phyloP scores from a whole-genome alignment of 2,329 filamentous ascomycete species.

The Berkeleyomyces rouxiae region DNA sequence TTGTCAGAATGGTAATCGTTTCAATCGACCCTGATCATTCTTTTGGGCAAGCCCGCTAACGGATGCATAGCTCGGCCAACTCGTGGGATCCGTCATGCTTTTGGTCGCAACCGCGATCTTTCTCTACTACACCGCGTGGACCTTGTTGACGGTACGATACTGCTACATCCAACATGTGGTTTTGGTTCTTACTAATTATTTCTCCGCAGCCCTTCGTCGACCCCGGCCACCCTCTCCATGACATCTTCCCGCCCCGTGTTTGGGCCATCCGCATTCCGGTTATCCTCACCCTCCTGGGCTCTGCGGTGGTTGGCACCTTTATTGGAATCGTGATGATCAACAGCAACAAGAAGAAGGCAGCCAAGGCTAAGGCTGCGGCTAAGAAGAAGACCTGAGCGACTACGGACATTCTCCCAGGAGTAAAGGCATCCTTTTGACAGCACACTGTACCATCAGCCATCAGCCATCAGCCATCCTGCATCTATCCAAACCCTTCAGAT shows the following conservation, averaged over 20 bases:
- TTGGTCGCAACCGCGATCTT: slow-evolving; percentile 48
- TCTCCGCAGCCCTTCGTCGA: slow-evolving; percentile 99
- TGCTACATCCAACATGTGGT: slow-evolving; percentile 1
- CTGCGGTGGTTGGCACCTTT: slow-evolving; percentile 90
- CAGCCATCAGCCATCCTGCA: too few relatives aligned
- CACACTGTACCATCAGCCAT: too few relatives aligned
- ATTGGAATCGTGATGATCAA: slow-evolving; percentile 95
- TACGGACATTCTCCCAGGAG: too few relatives aligned
- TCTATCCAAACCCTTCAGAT: too few relatives aligned
- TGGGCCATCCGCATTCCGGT: slow-evolving; percentile 98
- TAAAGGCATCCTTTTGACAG: too few relatives aligned
- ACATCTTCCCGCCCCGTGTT: slow-evolving; percentile 88
- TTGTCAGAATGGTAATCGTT: too few relatives aligned
- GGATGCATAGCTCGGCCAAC: slow-evolving; percentile 64
- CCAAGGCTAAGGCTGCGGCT: slow-evolving; percentile 66
- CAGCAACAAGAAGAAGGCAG: slow-evolving; percentile 93
- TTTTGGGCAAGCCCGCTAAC: too few relatives aligned
- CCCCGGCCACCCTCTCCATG: slow-evolving; percentile 78
- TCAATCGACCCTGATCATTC: too few relatives aligned
- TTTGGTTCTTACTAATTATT: too few relatives aligned
- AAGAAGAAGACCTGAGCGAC: slow-evolving; percentile 91
- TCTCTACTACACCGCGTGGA: slow-evolving; percentile 94
- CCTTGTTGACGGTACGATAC: slow-evolving; percentile 70
- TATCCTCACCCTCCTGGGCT: slow-evolving; percentile 81
- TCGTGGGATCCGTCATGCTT: slow-evolving; percentile 51